A percentile compares a stretch with the other conserved stretches of the same genome.
Evolutionary conservation across 2,329 filamentous ascomycete species (phyloP).

Genomic region (Colletotrichum gloeosporioides): DNA sequence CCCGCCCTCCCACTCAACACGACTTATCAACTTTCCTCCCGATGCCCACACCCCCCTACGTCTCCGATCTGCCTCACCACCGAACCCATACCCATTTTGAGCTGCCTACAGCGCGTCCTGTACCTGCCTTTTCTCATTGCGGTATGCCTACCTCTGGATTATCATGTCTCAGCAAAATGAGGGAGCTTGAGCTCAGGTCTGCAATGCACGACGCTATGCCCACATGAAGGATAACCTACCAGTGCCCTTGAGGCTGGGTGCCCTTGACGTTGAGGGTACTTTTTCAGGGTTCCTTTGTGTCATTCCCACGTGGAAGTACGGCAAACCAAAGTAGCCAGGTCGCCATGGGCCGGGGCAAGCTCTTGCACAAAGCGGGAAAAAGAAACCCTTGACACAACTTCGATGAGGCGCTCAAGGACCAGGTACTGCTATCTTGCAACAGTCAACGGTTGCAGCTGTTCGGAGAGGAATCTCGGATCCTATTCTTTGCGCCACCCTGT

Average conservation of each 20-base stretch:
- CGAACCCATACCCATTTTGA: neutral
- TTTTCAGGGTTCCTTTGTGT: neutral
- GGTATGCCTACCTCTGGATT: neutral
- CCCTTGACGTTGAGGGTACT: neutral
- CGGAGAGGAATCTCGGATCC: neutral
- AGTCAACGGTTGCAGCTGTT: neutral
- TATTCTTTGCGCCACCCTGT: neutral
- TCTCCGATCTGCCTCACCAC: neutral
- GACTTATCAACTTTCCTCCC: neutral
- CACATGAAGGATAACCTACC: neutral
- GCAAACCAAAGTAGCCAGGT: neutral
- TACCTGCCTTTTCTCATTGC: neutral
- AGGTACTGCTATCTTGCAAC: neutral
- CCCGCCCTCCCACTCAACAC: neutral
- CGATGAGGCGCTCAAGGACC: neutral
- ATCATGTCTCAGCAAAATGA: neutral
- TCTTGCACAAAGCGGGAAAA: neutral
- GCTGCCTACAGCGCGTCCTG: neutral
- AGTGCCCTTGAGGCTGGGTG: neutral
- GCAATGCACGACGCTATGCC: neutral
- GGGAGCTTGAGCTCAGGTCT: neutral
- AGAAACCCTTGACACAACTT: neutral
- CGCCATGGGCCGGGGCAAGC: neutral
- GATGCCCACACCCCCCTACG: slow-evolving; percentile 13
- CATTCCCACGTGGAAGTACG: neutral